Percentiles rank a stretch among this genome's conserved stretches.
phyloP scores from a whole-genome alignment of 2,329 filamentous ascomycete genomes.

The Xylariaceae sp. region DNA sequence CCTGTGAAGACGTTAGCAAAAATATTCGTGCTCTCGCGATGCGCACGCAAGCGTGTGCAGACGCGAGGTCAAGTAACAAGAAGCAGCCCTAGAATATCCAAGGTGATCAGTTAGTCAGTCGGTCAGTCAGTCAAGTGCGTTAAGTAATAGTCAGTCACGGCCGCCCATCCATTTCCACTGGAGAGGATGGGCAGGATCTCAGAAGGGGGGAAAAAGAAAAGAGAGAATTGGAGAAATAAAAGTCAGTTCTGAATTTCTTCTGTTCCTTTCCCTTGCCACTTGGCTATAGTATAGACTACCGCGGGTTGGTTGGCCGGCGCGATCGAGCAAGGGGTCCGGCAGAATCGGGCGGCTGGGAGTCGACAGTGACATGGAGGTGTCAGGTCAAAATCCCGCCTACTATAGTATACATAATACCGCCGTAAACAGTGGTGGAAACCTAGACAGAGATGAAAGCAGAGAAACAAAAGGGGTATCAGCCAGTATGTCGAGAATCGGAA shows the following conservation, averaged over 20 bases:
- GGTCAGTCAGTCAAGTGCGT: no score
- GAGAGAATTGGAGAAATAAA: slow-evolving; percentile 6
- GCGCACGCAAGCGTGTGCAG: no score
- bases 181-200: slow-evolving; percentile 4
- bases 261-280: slow-evolving; percentile 33
- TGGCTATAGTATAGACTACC: slow-evolving; percentile 28
- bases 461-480: slow-evolving; percentile 29
- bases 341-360: slow-evolving; percentile 2
- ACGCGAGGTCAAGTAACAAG: background rate
- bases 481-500: slow-evolving; percentile 8
- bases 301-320: slow-evolving; percentile 15
- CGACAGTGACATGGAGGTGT: slow-evolving; percentile 12
- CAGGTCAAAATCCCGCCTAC: slow-evolving; percentile 14
- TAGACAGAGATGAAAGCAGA: slow-evolving; percentile 6
- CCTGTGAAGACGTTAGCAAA: background rate
- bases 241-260: slow-evolving; percentile 19
- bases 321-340: slow-evolving; percentile 25
- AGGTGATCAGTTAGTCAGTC: background rate
- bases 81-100: background rate
- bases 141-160: no score
- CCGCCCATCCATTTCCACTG: slow-evolving; percentile 7
- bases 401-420: slow-evolving; percentile 30
- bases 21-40: no score
- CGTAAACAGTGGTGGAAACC: slow-evolving; percentile 2
- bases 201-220: background rate